Base-by-base conservation (phyloP, 495 filamentous ascomycete genomes). In the Aspergillus wentii region DNA sequence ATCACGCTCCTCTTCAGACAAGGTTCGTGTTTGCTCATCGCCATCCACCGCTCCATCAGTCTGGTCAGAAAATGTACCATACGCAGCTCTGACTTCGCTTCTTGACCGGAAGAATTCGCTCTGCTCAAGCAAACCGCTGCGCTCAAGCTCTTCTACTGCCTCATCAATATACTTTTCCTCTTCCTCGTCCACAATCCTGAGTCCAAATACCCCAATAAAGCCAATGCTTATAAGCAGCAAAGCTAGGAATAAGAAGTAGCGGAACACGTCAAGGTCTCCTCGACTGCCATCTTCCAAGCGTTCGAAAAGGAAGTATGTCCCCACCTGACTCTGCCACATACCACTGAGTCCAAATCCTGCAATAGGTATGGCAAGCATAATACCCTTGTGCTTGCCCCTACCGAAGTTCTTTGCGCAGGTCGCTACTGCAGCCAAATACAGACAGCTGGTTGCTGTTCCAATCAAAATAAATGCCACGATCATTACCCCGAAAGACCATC, bases 321-420 rank as follows among this genome's bases (percentile, higher is more conserved):
- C 91, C 25, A 94, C 56, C 65, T 98, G 92, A 48, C 86, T 92
- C 66, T 86, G 74, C 83, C 91, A 94, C 85, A 98, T 86, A 4
- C 87, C 85, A 49, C 90, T 94, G 32, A 98, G 62, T 8, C 92
- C 92, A 56, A 95, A 94, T 3, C 84, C 79, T 0, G 92, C 88
- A 66, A 98, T 96, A 5, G 92, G 92, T 35, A 86, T 61, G 16
- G 90, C 91, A 36, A 98, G 67, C 52, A 94, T 89, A 39, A 98
- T 59, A 1, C 92, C 91, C 55, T 88, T 85, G 49, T 94, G 79
- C 53, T 83, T 88, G 3, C 89, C 86, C 26, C 82, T 71, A 14
- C 91, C 87, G 58, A 97, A 96, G 61, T 95, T 97, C 77, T 98
- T 98, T 17, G 91, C 92, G 43, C 88, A 95, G 2, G 90, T 95